Evolutionary conservation across 2,329 filamentous ascomycete species (phyloP), one percentile per base, ranked within the genome.

Genomic region (Chrysoporthe cubensis): DNA sequence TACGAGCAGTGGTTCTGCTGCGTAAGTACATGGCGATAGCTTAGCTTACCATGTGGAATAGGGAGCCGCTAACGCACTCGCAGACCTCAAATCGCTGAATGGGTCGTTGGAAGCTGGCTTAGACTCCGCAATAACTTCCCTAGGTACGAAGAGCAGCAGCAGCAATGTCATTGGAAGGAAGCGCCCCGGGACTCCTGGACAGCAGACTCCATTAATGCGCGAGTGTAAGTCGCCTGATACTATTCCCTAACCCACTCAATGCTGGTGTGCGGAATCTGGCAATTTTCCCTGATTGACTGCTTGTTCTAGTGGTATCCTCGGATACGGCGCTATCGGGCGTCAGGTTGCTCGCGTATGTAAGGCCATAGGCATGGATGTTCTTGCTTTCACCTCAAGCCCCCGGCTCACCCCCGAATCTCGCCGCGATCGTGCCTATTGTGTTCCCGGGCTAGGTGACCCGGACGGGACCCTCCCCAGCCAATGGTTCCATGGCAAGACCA

Each of bases 361-460:
- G 21, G 86, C 87, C 2, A 76, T 90, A 74, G 90, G 90, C 14
- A 90, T 90, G 85, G 80, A 86, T 48, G 84, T 93, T 1, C 81
- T 90, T 72, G 90, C 89, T 1, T 91, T 89, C 77, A 92, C 90
- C 1, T 85, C 86, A 0, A 84, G 81, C 1, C 84, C 87, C 0
- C 86, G 87, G 34, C 73, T 79, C 4, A 91, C 89, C 0, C 81
- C 85, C 0, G 87, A 87, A 67, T 87, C 85, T 8, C 84, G 84
- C 62, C 79, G 76, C 46, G 86, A 91, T 73, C 75, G 75, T 3
- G 86, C 87, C 18, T 92, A 88, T 77, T 85, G 87, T 69, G 84
- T 92, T 0, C 88, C 89, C 2, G 85, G 85, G 1, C 91, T 89
- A n/a, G 80, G 82, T 6, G 82, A 83, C 67, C 76, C 77, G 0